Evolutionary conservation across 106 monocot species (phyloP).

Genomic region (Dioscorea zingiberensis): DNA sequence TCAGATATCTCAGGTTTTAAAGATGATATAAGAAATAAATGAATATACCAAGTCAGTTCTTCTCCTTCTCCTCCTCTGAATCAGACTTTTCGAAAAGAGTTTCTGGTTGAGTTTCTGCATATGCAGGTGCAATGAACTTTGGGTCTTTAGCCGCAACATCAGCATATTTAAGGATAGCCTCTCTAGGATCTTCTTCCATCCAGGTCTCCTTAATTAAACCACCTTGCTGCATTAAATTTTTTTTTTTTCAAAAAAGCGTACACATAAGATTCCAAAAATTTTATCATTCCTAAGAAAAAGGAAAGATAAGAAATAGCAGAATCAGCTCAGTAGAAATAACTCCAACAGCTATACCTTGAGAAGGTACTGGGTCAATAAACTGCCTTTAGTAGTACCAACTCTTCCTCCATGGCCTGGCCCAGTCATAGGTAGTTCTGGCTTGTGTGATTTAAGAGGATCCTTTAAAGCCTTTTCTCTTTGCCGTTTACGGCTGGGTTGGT

Average conservation of each 20-base stretch:
- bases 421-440: slow-evolving; percentile 78
- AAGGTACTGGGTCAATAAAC: slow-evolving; percentile 91
- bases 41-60: not conserved
- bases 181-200: slow-evolving; percentile 99
- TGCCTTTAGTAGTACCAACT: slow-evolving; percentile 93
- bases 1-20: too few relatives aligned
- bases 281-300: too few relatives aligned
- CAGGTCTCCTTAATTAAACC: slow-evolving; percentile 94
- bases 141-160: slow-evolving; percentile 86
- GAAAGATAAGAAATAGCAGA: not conserved
- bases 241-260: too few relatives aligned
- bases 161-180: slow-evolving; percentile 93
- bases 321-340: not conserved
- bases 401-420: slow-evolving; percentile 96
- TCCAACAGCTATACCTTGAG: slow-evolving; percentile 50
- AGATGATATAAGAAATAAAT: too few relatives aligned
- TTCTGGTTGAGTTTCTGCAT: slow-evolving; percentile 82
- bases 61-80: slow-evolving; percentile 76
- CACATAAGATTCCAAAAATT: not conserved
- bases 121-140: slow-evolving; percentile 89
- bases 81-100: slow-evolving; percentile 88
- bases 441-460: slow-evolving; percentile 88
- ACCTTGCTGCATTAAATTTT: slow-evolving; percentile 81
- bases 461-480: slow-evolving; percentile 87
- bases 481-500: slow-evolving; percentile 87